These are phyloP conservation scores for Ogataea methanolica DNA, from an alignment of 805 yeast genomes.

Conservation along the genomic window DNA sequence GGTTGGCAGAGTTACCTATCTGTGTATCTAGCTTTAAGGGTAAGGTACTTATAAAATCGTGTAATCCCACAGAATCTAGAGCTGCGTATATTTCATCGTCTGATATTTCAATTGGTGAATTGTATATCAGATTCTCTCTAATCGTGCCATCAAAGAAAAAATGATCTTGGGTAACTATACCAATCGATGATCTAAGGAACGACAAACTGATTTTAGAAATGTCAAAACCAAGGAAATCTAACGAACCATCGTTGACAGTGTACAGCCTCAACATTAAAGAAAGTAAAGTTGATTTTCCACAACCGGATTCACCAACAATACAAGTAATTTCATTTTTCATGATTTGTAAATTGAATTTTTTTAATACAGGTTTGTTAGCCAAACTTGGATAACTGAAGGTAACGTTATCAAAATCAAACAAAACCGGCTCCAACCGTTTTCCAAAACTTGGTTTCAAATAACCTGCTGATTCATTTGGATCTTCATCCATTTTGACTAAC, in stretches of 20 bases:
- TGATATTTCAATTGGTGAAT: conserved; percentile 29
- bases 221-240: conserved; percentile 42
- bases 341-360: conserved; percentile 40
- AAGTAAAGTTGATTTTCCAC: conserved; percentile 82
- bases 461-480: conserved; percentile 37
- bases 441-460: conserved; percentile 22
- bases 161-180: conserved; percentile 76
- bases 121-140: conserved; percentile 65
- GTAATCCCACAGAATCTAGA: conserved; percentile 45
- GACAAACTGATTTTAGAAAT: conserved; percentile 41
- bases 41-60: conserved; percentile 48
- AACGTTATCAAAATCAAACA: conserved; percentile 41
- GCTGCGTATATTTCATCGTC: conserved; percentile 33
- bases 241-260: conserved; percentile 30
- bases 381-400: conserved; percentile 44
- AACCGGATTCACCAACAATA: conserved; percentile 81
- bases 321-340: conserved; percentile 50
- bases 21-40: conserved; percentile 57
- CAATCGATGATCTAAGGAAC: conserved; percentile 48
- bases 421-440: conserved; percentile 1
- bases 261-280: conserved; percentile 54
- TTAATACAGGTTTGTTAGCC: conserved; percentile 29
- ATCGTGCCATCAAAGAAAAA: conserved; percentile 70
- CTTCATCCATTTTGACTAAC: conserved; percentile 33
- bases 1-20: conserved; percentile 43